Evolutionary conservation across 2,329 filamentous ascomycete genomes (phyloP).

Genomic region (Botrytis galanthina): DNA sequence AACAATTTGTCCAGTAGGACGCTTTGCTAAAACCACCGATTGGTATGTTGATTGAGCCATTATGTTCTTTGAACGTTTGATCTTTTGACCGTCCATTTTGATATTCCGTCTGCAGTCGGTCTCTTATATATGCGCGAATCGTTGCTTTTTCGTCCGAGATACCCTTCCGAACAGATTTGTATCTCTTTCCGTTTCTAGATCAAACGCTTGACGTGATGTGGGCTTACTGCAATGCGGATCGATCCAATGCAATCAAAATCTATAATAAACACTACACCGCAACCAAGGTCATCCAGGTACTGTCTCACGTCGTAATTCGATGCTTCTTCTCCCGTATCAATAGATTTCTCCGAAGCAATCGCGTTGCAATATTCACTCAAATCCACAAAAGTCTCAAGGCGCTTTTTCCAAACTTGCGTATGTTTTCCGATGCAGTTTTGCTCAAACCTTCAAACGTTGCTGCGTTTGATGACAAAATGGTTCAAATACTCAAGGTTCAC

Average conservation of each 20-base stretch:
- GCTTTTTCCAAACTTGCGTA: slow-evolving; percentile 5
- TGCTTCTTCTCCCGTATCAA: neutral
- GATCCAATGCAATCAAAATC: neutral
- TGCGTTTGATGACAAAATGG: neutral
- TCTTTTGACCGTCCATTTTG: slow-evolving; percentile 16
- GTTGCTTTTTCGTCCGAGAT: neutral
- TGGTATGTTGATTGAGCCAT: slow-evolving; percentile 38
- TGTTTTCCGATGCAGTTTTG: slow-evolving; percentile 7
- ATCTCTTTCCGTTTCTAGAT: slow-evolving; percentile 1
- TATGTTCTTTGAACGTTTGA: slow-evolving; percentile 30
- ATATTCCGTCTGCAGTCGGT: neutral
- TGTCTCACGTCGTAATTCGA: neutral
- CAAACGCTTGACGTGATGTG: neutral
- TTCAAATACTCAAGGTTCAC: neutral
- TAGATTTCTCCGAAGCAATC: slow-evolving; percentile 7
- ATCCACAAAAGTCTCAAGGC: slow-evolving; percentile 18
- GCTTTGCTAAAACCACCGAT: slow-evolving; percentile 58
- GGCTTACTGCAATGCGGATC: slow-evolving; percentile 1
- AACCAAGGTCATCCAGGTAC: slow-evolving; percentile 1
- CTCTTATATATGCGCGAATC: slow-evolving; percentile 20
- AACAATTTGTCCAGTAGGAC: slow-evolving; percentile 59
- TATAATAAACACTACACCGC: neutral
- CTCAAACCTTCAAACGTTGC: neutral
- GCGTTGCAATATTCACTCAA: slow-evolving; percentile 1
- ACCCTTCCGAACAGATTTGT: neutral